Evolutionary conservation across 2,329 filamentous ascomycete genomes (phyloP).

Genomic region (Colletotrichum sidae): DNA sequence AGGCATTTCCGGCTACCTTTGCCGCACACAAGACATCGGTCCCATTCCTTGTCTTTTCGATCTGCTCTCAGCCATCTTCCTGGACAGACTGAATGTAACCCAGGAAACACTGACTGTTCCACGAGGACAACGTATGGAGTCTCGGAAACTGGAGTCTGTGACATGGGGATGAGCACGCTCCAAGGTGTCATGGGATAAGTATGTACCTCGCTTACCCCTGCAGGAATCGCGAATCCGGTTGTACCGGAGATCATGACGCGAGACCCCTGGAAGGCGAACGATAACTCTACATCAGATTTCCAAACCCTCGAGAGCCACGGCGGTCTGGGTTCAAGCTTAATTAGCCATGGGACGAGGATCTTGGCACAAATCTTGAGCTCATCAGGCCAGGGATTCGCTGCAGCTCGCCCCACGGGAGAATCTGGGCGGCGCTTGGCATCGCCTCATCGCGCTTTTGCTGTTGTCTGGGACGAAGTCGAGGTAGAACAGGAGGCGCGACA

Average conservation of each 20-base stretch:
- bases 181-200: neutral
- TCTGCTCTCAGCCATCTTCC: conserved; percentile 43
- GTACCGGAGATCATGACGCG: conserved; percentile 29
- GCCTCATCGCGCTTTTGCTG: conserved; percentile 45
- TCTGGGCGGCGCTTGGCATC: conserved; percentile 41
- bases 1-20: conserved; percentile 40
- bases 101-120: conserved; percentile 41
- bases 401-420: conserved; percentile 22
- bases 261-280: conserved; percentile 30
- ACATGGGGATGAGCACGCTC: neutral
- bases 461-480: conserved; percentile 42
- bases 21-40: conserved; percentile 33
- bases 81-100: conserved; percentile 42
- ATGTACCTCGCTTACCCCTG: conserved; percentile 23
- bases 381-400: conserved; percentile 31
- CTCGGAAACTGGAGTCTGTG: conserved; percentile 40
- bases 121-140: conserved; percentile 40
- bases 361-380: conserved; percentile 10
- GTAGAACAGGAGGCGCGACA: conserved; percentile 50
- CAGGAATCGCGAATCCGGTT: conserved; percentile 29
- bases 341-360: neutral
- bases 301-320: conserved; percentile 29
- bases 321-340: conserved; percentile 8
- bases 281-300: conserved; percentile 36
- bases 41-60: conserved; percentile 25